phyloP scores from a whole-genome alignment of 2,329 filamentous ascomycete species.

The Trichophyton equinum region DNA sequence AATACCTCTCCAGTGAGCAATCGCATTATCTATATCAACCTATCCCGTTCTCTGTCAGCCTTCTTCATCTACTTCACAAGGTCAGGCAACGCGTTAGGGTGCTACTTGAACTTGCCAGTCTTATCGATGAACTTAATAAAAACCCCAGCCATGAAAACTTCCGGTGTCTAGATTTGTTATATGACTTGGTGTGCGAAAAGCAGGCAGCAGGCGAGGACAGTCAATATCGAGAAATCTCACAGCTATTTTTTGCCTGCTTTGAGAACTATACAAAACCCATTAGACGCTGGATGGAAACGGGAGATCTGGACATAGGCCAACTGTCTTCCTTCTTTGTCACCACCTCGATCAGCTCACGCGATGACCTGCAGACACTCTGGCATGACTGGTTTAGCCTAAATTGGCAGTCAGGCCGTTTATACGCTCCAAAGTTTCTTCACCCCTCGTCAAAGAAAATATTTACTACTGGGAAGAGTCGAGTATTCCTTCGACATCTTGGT shows the following conservation, averaged over 20 bases:
- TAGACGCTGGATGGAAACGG: conserved; percentile 70
- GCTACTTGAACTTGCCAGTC: conserved; percentile 47
- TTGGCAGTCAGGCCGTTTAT: conserved; percentile 43
- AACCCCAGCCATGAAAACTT: conserved; percentile 42
- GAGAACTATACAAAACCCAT: conserved; percentile 71
- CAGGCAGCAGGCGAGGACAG: conserved; percentile 55
- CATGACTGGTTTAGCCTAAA: conserved; percentile 58
- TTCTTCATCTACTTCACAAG: conserved; percentile 50
- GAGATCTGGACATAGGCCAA: conserved; percentile 53
- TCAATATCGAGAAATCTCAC: conserved; percentile 51
- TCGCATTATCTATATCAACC: conserved; percentile 44
- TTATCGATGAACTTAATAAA: conserved; percentile 47
- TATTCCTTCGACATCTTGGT: conserved; percentile 63
- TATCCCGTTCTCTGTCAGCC: conserved; percentile 49
- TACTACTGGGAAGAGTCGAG: conserved; percentile 74
- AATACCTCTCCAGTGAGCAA: conserved; percentile 47
- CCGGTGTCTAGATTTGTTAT: conserved; percentile 66
- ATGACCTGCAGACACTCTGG: conserved; percentile 59
- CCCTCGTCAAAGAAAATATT: conserved; percentile 61
- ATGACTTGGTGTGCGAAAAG: conserved; percentile 53
- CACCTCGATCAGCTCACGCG: conserved; percentile 40
- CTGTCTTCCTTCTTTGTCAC: conserved; percentile 61
- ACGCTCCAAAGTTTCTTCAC: conserved; percentile 63
- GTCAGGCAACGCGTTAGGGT: conserved; percentile 43
- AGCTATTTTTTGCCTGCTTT: conserved; percentile 69